These are phyloP conservation scores for Venturia effusa DNA, from an alignment of 2,329 filamentous ascomycete species.

Conservation along the genomic window DNA sequence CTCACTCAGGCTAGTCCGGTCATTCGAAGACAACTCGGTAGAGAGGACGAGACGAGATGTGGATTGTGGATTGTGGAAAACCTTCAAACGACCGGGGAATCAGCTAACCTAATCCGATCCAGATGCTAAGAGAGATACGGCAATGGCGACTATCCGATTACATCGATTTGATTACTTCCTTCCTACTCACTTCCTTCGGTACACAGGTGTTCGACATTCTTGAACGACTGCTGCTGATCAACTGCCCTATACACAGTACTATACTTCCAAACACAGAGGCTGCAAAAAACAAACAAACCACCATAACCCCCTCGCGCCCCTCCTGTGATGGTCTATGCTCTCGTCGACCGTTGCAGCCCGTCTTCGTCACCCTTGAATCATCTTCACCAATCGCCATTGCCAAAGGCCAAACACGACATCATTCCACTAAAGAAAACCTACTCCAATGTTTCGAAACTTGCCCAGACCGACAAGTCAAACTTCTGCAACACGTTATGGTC, in stretches of 20 bases:
- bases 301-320: neutral
- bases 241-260: neutral
- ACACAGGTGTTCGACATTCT: too few species aligned
- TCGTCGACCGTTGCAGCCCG: neutral
- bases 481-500: neutral
- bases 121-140: too few species aligned
- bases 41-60: neutral
- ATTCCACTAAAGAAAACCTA: too few species aligned
- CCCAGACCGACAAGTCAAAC: too few species aligned
- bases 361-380: neutral
- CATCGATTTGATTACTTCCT: too few species aligned
- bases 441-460: too few species aligned
- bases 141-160: neutral
- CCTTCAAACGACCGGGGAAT: too few species aligned
- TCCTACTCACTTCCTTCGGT: too few species aligned
- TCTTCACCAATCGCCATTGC: neutral
- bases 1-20: neutral
- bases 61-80: too few species aligned
- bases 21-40: neutral
- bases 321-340: neutral
- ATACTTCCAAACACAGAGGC: neutral
- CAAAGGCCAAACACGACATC: neutral
- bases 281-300: neutral
- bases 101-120: too few species aligned
- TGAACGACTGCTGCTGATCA: too few species aligned